Conservation (phyloP, 2,329 filamentous ascomycete species). For the Fusarium paranaense region DNA sequence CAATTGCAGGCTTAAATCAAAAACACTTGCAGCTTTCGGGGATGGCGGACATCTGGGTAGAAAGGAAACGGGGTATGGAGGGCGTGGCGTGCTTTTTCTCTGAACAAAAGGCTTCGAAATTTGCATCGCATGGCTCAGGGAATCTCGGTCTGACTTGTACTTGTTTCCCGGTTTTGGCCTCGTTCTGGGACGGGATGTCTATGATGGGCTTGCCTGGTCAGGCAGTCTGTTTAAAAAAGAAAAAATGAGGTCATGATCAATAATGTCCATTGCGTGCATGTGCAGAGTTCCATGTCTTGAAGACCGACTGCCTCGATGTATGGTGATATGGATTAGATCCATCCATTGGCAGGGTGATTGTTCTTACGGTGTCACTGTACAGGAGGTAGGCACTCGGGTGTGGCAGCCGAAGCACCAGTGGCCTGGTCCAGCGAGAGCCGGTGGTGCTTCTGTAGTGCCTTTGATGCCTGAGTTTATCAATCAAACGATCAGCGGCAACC, state of each 20-base stretch:
- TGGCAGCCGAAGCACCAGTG: background rate
- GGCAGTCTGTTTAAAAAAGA: slow-evolving; percentile 45
- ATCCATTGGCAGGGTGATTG: background rate
- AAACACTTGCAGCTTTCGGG: slow-evolving; percentile 42
- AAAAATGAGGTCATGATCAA: slow-evolving; percentile 55
- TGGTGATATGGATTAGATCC: background rate
- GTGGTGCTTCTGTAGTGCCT: background rate
- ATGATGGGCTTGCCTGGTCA: slow-evolving; percentile 47
- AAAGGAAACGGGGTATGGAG: slow-evolving; percentile 50
- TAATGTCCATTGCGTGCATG: slow-evolving; percentile 10
- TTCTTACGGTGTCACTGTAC: background rate
- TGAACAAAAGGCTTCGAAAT: slow-evolving; percentile 49
- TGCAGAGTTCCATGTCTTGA: background rate
- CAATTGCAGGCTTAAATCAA: slow-evolving; percentile 44
- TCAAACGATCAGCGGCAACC: slow-evolving; percentile 1
- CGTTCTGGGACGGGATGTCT: slow-evolving; percentile 51
- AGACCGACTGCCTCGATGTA: background rate
- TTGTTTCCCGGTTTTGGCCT: slow-evolving; percentile 53
- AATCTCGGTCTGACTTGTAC: slow-evolving; percentile 54
- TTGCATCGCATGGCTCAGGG: slow-evolving; percentile 55
- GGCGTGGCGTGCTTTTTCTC: slow-evolving; percentile 54
- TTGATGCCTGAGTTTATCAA: slow-evolving; percentile 13
- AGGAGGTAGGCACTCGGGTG: background rate
- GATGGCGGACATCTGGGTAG: slow-evolving; percentile 48
- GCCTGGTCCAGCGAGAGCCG: background rate